Conservation (phyloP, 2,329 filamentous ascomycete species). For the Cytospora piceae region DNA sequence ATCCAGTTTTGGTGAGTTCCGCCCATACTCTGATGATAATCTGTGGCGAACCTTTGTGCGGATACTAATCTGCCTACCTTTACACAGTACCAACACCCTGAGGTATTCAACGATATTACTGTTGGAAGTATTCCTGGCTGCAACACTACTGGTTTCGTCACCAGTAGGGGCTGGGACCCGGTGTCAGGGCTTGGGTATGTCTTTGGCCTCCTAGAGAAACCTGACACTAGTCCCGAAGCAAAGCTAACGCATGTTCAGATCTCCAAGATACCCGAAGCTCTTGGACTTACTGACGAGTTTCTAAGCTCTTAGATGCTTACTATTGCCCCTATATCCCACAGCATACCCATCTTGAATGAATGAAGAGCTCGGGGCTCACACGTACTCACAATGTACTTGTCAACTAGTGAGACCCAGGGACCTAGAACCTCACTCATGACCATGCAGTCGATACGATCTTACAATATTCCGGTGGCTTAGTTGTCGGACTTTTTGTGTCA, state of each 20-base stretch:
- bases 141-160: constrained; percentile 38
- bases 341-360: no score
- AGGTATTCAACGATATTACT: constrained; percentile 39
- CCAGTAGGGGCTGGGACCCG: constrained; percentile 38
- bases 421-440: no score
- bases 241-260: background rate
- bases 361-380: no score
- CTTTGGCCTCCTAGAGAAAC: background rate
- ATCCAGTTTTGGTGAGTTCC: constrained; percentile 32
- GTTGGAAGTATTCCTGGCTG: constrained; percentile 40
- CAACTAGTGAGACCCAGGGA: no score
- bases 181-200: constrained; percentile 33
- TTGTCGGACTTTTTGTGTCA: no score
- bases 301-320: background rate
- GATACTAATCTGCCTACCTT: background rate
- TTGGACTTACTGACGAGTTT: background rate
- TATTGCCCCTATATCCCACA: no score
- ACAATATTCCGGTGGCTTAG: no score
- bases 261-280: background rate
- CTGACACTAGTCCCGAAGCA: background rate
- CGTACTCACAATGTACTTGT: no score
- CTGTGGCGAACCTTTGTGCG: background rate
- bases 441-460: no score
- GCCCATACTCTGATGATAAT: background rate
- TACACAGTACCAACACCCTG: constrained; percentile 36